Base-by-base conservation (phyloP, 2,329 filamentous ascomycete species). In the Trichoderma sp. region DNA sequence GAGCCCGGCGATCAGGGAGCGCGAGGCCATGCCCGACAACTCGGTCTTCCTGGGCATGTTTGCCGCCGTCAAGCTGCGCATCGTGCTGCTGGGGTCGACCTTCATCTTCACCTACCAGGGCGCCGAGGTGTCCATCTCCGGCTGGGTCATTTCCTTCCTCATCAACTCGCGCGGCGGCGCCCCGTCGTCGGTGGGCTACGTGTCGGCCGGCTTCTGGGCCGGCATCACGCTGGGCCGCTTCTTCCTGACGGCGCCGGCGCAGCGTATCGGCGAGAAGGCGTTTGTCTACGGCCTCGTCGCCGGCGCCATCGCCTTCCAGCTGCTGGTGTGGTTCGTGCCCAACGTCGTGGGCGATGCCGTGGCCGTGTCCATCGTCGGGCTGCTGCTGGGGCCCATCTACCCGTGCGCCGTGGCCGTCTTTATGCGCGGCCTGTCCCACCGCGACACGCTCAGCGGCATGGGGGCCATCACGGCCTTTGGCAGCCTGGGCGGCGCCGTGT, bases 81-180 rank as follows among this genome's bases (percentile, higher is more conserved):
- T 89, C 5, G 92, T 94, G 0, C 79, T 96, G 1, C 83, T 96
- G 0, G 91, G 92, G 3, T 90, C 92, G 0, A 78, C 93, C 11
- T 96, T 96, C 82, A 91, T 96, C 77, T 96, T 96, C 77, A 88
- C 89, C 30, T 96, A 97, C 78, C 92, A 96, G 79, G 93, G 92
- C 39, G 90, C 91, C 43, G 93, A 96, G 79, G 92, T 96, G 18
- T 90, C 89, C 69, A 92, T 95, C 72, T 92, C 90, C 0, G 92
- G 93, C 65, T 96, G 93, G 93, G 90, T 95, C 59, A 93, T 95
- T 71, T 93, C 91, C 2, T 96, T 94, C 81, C 82, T 96, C 49
- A 93, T 96, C 78, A 85, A 86, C 60, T 86, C 89, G 71, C 89
- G 92, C 46, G 82, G 88, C 68, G 92, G 91, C 16, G 84, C 91